Conservation (phyloP, 768 basidiomycete genomes). For the Pulveroboletus sp. region DNA sequence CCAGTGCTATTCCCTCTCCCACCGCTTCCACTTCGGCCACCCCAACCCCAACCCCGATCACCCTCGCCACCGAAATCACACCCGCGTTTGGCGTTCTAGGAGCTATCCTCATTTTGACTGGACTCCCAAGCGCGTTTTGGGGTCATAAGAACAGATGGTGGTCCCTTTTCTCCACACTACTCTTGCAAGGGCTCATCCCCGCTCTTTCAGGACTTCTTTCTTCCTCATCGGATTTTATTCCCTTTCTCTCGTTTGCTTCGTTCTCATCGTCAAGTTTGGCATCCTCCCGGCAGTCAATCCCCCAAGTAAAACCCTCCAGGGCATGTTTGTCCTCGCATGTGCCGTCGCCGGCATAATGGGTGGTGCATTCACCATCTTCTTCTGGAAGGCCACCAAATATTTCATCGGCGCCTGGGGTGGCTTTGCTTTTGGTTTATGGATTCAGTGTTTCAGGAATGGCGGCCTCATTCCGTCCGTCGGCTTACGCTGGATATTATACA, state of each 20-base stretch:
- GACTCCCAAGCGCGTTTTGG: slow-evolving; percentile 85
- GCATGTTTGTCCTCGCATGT: slow-evolving; percentile 85
- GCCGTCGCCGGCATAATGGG: slow-evolving; percentile 80
- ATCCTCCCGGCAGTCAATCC: slow-evolving; percentile 82
- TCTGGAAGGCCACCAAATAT: slow-evolving; percentile 88
- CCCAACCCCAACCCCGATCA: slow-evolving; percentile 33
- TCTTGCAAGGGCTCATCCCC: slow-evolving; percentile 5
- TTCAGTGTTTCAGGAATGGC: slow-evolving; percentile 81
- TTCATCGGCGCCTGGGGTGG: slow-evolving; percentile 63
- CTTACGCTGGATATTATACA: slow-evolving; percentile 86
- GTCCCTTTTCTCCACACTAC: slow-evolving; percentile 19
- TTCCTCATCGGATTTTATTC: slow-evolving; percentile 93
- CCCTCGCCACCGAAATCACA: slow-evolving; percentile 66
- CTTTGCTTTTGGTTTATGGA: slow-evolving; percentile 81
- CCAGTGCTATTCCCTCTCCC: slow-evolving; percentile 48
- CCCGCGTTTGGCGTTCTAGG: slow-evolving; percentile 91
- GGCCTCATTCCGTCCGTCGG: slow-evolving; percentile 78
- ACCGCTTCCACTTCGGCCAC: slow-evolving; percentile 45
- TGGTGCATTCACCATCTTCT: slow-evolving; percentile 86
- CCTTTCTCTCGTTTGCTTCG: slow-evolving; percentile 78
- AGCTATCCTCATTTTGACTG: slow-evolving; percentile 83
- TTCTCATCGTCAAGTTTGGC: slow-evolving; percentile 86
- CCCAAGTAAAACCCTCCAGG: slow-evolving; percentile 74
- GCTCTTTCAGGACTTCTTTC: slow-evolving; percentile 74
- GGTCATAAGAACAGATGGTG: slow-evolving; percentile 97